Evolutionary conservation across 179 eudicot genomes (phyloP).

Genomic region (Silene coronaria): DNA sequence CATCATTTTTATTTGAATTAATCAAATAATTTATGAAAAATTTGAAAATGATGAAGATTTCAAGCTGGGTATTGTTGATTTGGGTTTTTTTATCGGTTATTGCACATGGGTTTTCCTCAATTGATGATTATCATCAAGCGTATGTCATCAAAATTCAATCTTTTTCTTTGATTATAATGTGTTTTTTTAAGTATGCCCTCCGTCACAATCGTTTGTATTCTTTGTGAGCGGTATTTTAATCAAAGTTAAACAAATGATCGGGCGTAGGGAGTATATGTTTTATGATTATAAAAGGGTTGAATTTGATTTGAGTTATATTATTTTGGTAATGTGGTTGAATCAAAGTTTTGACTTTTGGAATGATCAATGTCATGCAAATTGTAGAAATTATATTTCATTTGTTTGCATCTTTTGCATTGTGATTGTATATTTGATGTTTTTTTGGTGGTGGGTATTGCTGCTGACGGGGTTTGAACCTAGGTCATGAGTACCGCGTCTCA

Average conservation of each 20-base stretch:
- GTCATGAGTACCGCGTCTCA: too few relatives aligned
- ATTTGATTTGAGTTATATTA: neutral
- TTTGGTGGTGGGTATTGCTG: too few relatives aligned
- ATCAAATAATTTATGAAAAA: constrained; percentile 19
- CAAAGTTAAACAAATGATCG: too few relatives aligned
- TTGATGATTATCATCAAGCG: constrained; percentile 62
- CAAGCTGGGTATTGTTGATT: constrained; percentile 34
- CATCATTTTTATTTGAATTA: constrained; percentile 2
- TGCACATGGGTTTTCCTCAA: constrained; percentile 42
- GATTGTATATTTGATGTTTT: neutral
- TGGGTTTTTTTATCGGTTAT: constrained; percentile 26
- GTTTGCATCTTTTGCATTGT: neutral
- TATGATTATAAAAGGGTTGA: neutral
- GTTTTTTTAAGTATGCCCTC: neutral
- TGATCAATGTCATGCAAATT: neutral
- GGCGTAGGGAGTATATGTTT: neutral
- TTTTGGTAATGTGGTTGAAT: constrained; percentile 4
- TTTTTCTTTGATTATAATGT: neutral
- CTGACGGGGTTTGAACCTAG: too few relatives aligned
- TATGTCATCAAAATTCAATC: constrained; percentile 28
- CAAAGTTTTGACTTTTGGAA: neutral
- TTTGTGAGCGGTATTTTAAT: too few relatives aligned
- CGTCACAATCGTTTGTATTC: too few relatives aligned
- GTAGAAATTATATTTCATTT: neutral
- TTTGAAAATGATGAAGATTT: constrained; percentile 38